Base-by-base conservation (phyloP, 2,329 filamentous ascomycete species). In the Endocalyx cinctus region DNA sequence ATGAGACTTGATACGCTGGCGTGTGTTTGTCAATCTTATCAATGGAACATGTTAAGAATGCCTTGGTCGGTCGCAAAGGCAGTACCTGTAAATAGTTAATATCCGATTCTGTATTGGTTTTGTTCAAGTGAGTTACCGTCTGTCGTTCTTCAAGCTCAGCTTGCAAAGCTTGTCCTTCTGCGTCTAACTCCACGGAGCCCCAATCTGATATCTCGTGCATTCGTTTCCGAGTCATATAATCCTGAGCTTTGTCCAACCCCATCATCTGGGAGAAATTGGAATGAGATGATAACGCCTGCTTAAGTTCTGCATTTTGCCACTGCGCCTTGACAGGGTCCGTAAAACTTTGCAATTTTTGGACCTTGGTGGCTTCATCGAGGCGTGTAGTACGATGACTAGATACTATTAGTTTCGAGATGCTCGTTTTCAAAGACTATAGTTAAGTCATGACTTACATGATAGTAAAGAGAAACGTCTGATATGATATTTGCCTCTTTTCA, bases 391-490 rank as follows among this genome's bases (percentile, higher is more conserved):
- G 87, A 59, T 97, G 90, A 49, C 84, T 85, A 35, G 2, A 3
- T n/a, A n/a, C n/a, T n/a, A n/a, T 12, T 35, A 48, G 41, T 41
- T 27, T 47, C 44, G 17, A 38, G 5, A 29, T 13, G 10, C n/a
- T 18, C 7, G 12, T 10, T 10, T 13, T 22, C 12, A 12, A 8
- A 25, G 5, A 23, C 11, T 25, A 6, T 27, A 32, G 6, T 8
- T 18, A 10, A 6, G 7, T 20, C 8, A 18, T 23, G 15, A 57
- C 70, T 54, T 64, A 84, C 77, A 92, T 82, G 42, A 98, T 92
- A 38, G 94, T 92, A 57, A 98, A 94, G 1, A 97, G 70, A 43
- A 97, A 90, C 8, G 88, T 90, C 47, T 81, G 85, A 51, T 94
- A 89, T 2, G 89, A 87, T 52, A 92, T 82, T 37, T 86, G 79